Conservation (phyloP, 305 asterid species). For the Caryopteris hybrid region DNA sequence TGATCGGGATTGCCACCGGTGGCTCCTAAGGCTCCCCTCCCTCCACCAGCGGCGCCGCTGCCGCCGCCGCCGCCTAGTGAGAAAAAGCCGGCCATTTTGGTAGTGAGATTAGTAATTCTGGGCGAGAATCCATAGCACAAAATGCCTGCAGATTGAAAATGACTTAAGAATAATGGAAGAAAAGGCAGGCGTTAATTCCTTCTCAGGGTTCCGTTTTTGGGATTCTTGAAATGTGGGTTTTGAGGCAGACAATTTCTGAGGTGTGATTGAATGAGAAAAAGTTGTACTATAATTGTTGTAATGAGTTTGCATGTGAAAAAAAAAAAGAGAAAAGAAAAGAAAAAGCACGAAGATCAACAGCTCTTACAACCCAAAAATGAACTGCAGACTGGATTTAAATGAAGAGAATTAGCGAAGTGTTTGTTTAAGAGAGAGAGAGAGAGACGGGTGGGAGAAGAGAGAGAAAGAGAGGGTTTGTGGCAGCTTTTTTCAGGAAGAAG, state of each 20-base stretch:
- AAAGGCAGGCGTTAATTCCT: constrained; percentile 15
- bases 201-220: constrained; percentile 4
- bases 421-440: background rate
- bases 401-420: background rate
- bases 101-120: too few species aligned
- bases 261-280: constrained; percentile 12
- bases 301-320: constrained; percentile 16
- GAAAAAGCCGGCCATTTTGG: constrained; percentile 80
- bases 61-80: constrained; percentile 62
- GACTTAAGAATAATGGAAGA: constrained; percentile 25
- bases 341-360: background rate
- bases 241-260: constrained; percentile 30
- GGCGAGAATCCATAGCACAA: constrained; percentile 57
- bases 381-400: background rate
- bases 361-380: too few species aligned
- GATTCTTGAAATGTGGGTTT: constrained; percentile 35
- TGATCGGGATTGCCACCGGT: constrained; percentile 29
- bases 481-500: constrained; percentile 30
- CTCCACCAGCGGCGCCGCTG: background rate
- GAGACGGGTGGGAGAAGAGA: background rate
- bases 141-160: constrained; percentile 19
- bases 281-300: constrained; percentile 9
- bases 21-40: too few species aligned
- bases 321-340: too few species aligned
- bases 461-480: constrained; percentile 6